phyloP scores from a whole-genome alignment of 768 basidiomycete species.

The Coprinellus aureogranulatus region DNA sequence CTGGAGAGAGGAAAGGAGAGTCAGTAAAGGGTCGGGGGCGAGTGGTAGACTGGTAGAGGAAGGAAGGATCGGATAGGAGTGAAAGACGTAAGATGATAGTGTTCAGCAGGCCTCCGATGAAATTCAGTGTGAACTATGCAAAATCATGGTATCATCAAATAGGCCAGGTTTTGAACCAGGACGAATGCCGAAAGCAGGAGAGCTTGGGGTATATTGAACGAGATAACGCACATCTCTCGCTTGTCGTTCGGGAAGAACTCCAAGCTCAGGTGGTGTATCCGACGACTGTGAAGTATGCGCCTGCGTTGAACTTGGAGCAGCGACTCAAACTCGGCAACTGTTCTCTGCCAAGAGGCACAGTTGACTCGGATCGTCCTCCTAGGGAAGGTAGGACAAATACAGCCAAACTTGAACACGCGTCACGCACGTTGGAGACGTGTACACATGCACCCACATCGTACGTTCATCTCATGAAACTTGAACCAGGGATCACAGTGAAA shows the following conservation, averaged over 20 bases:
- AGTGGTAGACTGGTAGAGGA: constrained; percentile 1
- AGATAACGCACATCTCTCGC: constrained; percentile 84
- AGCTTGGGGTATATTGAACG: constrained; percentile 13
- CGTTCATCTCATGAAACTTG: too few relatives aligned
- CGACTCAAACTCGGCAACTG: too few relatives aligned
- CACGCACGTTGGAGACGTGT: too few relatives aligned
- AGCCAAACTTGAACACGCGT: too few relatives aligned
- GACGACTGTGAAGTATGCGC: constrained; percentile 88
- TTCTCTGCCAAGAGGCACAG: too few relatives aligned
- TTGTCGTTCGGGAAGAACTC: constrained; percentile 88
- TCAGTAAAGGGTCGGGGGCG: constrained; percentile 20
- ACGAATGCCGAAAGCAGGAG: constrained; percentile 1
- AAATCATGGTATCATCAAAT: constrained; percentile 58
- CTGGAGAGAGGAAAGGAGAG: constrained; percentile 27
- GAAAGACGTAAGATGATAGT: constrained; percentile 91
- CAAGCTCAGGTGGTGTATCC: too few relatives aligned
- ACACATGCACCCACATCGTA: too few relatives aligned
- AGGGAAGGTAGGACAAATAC: too few relatives aligned
- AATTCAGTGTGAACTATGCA: constrained; percentile 99
- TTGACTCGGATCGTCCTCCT: too few relatives aligned
- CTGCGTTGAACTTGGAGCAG: too few relatives aligned
- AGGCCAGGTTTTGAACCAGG: constrained; percentile 4
- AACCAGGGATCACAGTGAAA: too few relatives aligned
- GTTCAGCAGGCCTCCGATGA: constrained; percentile 85
- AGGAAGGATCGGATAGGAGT: constrained; percentile 89